Evolutionary conservation across 2,329 filamentous ascomycete genomes (phyloP).

Genomic region (Ceratocystis cubensis): DNA sequence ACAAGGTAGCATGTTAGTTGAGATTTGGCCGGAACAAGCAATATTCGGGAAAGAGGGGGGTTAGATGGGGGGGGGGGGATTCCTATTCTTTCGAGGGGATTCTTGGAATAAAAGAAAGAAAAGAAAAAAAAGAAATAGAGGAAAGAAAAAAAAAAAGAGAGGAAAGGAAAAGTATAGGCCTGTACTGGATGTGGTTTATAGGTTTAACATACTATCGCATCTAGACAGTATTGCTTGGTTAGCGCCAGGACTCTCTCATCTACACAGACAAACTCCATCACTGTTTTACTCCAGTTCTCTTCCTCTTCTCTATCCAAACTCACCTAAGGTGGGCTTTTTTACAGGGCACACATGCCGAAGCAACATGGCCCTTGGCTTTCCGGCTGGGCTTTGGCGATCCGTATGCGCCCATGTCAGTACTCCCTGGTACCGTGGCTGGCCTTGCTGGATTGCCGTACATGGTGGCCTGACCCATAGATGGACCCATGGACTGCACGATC

Average conservation of each 20-base stretch:
- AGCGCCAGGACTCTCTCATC: not conserved
- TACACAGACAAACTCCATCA: not conserved
- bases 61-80: not conserved
- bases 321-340: conserved; percentile 69
- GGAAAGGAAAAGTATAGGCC: too few relatives aligned
- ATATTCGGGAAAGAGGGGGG: conserved; percentile 19
- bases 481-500: conserved; percentile 26
- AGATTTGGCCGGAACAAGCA: too few relatives aligned
- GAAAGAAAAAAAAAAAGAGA: too few relatives aligned
- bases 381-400: conserved; percentile 49
- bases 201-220: conserved; percentile 48
- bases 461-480: conserved; percentile 23
- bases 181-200: not conserved
- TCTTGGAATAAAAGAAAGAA: too few relatives aligned
- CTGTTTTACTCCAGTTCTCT: not conserved
- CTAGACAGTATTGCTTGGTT: conserved; percentile 28
- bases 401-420: conserved; percentile 35
- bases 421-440: conserved; percentile 14
- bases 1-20: too few relatives aligned
- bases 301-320: conserved; percentile 23
- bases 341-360: conserved; percentile 74
- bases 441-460: conserved; percentile 15
- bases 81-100: not conserved
- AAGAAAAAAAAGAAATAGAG: too few relatives aligned
- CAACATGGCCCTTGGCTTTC: conserved; percentile 69